Conservation (phyloP, 805 yeast genomes). For the Candida pseudoglaebosa region DNA sequence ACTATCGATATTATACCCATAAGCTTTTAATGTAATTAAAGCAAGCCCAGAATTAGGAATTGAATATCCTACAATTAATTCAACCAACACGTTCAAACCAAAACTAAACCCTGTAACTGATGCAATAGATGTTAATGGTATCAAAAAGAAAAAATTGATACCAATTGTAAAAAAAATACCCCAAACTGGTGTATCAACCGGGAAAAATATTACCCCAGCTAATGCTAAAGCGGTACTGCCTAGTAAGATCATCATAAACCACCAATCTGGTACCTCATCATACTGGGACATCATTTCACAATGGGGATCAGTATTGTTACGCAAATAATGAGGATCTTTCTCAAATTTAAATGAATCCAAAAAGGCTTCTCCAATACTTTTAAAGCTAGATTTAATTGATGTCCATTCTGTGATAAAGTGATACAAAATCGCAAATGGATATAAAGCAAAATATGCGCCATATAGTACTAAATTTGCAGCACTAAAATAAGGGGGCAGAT, state of each 20-base stretch:
- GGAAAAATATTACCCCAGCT: constrained; percentile 42
- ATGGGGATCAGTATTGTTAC: constrained; percentile 45
- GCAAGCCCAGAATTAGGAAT: constrained; percentile 60
- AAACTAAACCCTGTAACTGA: constrained; percentile 60
- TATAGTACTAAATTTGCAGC: constrained; percentile 60
- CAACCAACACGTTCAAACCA: constrained; percentile 60
- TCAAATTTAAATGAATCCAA: constrained; percentile 21
- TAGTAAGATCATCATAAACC: constrained; percentile 51
- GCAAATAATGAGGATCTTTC: constrained; percentile 12
- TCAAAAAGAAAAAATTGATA: constrained; percentile 51
- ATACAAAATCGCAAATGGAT: constrained; percentile 53
- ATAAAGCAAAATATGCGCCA: constrained; percentile 53
- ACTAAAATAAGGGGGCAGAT: constrained; percentile 64
- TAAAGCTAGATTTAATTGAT: constrained; percentile 36
- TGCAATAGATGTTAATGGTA: constrained; percentile 59
- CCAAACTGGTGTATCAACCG: constrained; percentile 60
- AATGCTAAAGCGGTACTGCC: constrained; percentile 41
- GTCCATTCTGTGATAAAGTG: constrained; percentile 44
- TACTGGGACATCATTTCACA: constrained; percentile 55
- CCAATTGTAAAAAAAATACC: constrained; percentile 55
- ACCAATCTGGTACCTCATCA: constrained; percentile 72
- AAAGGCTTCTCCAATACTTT: constrained; percentile 28
- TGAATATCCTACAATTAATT: constrained; percentile 61
- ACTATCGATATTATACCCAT: constrained; percentile 54
- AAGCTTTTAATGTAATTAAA: constrained; percentile 46